A percentile compares a stretch with the other conserved stretches of the same genome.
Evolutionary conservation across 2,329 filamentous ascomycete genomes (phyloP).

Genomic region (Monosporascus sp.): DNA sequence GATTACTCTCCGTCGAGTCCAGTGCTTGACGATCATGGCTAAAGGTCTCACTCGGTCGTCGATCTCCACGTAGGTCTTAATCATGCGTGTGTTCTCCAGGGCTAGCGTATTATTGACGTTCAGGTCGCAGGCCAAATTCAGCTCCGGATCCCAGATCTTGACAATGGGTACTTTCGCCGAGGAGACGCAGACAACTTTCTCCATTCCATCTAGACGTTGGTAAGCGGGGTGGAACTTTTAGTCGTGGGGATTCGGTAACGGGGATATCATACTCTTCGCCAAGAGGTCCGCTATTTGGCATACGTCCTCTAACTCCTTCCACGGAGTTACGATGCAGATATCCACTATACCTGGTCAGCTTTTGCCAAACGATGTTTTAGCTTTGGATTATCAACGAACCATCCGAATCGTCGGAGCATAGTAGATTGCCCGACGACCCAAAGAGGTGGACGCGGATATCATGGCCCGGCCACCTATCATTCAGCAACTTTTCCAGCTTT

Average conservation of each 20-base stretch:
- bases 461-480: slow-evolving; percentile 85
- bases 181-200: slow-evolving; percentile 90
- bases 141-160: slow-evolving; percentile 95
- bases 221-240: slow-evolving; percentile 24
- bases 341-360: slow-evolving; percentile 61
- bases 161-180: slow-evolving; percentile 97
- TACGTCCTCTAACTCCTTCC: slow-evolving; percentile 81
- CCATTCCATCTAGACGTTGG: slow-evolving; percentile 72
- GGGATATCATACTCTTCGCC: slow-evolving; percentile 63
- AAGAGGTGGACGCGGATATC: slow-evolving; percentile 90
- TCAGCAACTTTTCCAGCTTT: slow-evolving; percentile 84
- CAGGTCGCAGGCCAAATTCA: slow-evolving; percentile 88
- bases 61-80: slow-evolving; percentile 91
- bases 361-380: not conserved
- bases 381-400: slow-evolving; percentile 51
- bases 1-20: slow-evolving; percentile 86
- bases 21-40: slow-evolving; percentile 96
- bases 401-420: slow-evolving; percentile 95
- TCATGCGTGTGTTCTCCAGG: slow-evolving; percentile 95
- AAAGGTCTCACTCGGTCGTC: slow-evolving; percentile 86
- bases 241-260: not conserved
- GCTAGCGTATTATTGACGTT: slow-evolving; percentile 97
- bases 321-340: slow-evolving; percentile 91
- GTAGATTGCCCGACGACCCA: slow-evolving; percentile 92
- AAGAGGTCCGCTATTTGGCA: slow-evolving; percentile 86